Percentiles rank a stretch among this genome's conserved stretches.
These are phyloP conservation scores for Zygotorulaspora danielsina DNA, from an alignment of 805 yeast genomes.

Conservation along the genomic window DNA sequence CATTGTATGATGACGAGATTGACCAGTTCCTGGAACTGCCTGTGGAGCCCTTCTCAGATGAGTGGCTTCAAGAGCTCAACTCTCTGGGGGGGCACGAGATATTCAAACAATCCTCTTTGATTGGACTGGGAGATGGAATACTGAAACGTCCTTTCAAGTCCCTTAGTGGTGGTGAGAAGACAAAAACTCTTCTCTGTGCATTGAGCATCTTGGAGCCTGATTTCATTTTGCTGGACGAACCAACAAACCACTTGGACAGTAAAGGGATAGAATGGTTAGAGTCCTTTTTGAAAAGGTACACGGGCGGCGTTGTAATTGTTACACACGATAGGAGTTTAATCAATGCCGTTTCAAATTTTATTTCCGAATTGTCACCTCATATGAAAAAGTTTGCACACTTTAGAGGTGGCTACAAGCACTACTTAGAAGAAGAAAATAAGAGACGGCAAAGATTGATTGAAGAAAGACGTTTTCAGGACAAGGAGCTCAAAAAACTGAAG, in stretches of 20 bases:
- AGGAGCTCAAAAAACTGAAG: constrained; percentile 17
- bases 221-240: constrained; percentile 17
- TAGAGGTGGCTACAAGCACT: constrained; percentile 17
- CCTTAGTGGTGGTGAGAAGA: constrained; percentile 18
- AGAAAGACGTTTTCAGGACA: constrained; percentile 17
- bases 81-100: constrained; percentile 18
- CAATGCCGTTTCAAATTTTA: constrained; percentile 14
- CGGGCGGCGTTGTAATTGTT: constrained; percentile 14
- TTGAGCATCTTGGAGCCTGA: constrained; percentile 16
- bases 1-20: constrained; percentile 13
- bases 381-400: constrained; percentile 15
- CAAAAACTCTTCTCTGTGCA: constrained; percentile 18
- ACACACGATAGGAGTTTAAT: constrained; percentile 17
- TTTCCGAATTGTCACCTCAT: constrained; percentile 17
- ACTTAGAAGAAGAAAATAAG: constrained; percentile 17
- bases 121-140: constrained; percentile 12
- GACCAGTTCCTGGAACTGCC: constrained; percentile 10
- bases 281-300: constrained; percentile 11
- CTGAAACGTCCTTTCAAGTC: constrained; percentile 15
- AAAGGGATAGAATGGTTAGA: constrained; percentile 18
- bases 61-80: constrained; percentile 18
- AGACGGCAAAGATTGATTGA: constrained; percentile 11
- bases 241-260: constrained; percentile 17
- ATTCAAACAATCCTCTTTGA: constrained; percentile 14
- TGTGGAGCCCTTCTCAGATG: constrained; percentile 12